Evolutionary conservation across 768 basidiomycete species (phyloP).

Genomic region (Mycena vulgaris): DNA sequence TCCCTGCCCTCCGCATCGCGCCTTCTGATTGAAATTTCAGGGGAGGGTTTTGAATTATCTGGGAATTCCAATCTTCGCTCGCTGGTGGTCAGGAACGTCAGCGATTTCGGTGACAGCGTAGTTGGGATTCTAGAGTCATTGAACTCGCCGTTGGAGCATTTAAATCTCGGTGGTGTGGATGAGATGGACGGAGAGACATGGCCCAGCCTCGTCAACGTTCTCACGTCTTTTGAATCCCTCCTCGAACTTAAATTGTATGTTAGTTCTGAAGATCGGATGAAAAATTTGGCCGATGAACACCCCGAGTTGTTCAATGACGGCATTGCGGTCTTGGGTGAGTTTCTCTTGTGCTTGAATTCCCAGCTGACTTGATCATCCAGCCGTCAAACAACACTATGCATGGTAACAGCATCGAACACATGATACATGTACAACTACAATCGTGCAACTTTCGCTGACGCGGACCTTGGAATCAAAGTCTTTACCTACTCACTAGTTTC

Average conservation of each 20-base stretch:
- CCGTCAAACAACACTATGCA: slow-evolving; percentile 1
- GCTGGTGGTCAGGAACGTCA: slow-evolving; percentile 3
- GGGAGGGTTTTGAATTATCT: slow-evolving; percentile 31
- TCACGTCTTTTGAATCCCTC: slow-evolving; percentile 16
- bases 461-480: too few species aligned
- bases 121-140: slow-evolving; percentile 21
- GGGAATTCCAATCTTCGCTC: slow-evolving; percentile 19
- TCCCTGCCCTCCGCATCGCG: not conserved
- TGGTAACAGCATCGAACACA: slow-evolving; percentile 1
- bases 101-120: slow-evolving; percentile 17
- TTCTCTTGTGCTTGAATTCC: not conserved
- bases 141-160: slow-evolving; percentile 23
- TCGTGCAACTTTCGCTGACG: too few species aligned
- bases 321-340: slow-evolving; percentile 31
- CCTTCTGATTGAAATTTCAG: slow-evolving; percentile 7
- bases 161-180: slow-evolving; percentile 20
- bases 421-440: not conserved
- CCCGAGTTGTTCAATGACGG: slow-evolving; percentile 16
- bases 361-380: not conserved
- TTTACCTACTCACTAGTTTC: too few species aligned
- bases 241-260: slow-evolving; percentile 14
- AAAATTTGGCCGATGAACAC: slow-evolving; percentile 1
- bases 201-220: slow-evolving; percentile 19
- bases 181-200: slow-evolving; percentile 9
- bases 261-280: not conserved